A percentile compares a stretch with the other conserved stretches of the same genome.
phyloP scores from a whole-genome alignment of 306 rosid species.

The Dalbergia cultrata region DNA sequence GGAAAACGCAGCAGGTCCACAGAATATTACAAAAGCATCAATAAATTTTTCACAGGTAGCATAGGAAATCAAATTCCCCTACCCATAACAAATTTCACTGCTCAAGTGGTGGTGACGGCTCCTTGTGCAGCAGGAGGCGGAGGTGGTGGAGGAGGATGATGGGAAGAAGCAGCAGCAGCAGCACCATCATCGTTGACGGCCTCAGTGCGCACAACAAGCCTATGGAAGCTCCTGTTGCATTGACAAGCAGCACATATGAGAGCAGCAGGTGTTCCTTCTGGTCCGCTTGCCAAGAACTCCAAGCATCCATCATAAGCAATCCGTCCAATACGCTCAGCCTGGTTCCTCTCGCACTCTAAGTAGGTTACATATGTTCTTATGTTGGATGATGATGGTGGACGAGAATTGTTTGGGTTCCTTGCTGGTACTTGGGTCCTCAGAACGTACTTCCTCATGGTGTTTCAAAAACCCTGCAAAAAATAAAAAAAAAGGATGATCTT shows the following conservation, averaged over 20 bases:
- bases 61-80: too few species aligned
- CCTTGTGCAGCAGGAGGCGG: background rate
- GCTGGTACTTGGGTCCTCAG: slow-evolving; percentile 52
- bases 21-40: too few species aligned
- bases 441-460: slow-evolving; percentile 67
- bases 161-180: too few species aligned
- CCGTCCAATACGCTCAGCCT: slow-evolving; percentile 61
- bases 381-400: slow-evolving; percentile 2
- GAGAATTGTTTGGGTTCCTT: slow-evolving; percentile 13
- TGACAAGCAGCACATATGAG: slow-evolving; percentile 78
- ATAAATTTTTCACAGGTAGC: too few species aligned
- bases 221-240: slow-evolving; percentile 73
- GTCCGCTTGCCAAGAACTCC: slow-evolving; percentile 73
- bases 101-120: too few species aligned
- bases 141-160: too few species aligned
- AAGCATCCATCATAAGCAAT: slow-evolving; percentile 69
- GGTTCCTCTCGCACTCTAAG: slow-evolving; percentile 74
- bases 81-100: too few species aligned
- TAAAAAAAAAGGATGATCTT: background rate
- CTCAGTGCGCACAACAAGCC: slow-evolving; percentile 38
- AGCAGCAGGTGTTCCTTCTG: slow-evolving; percentile 55
- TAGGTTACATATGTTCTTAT: slow-evolving; percentile 49
- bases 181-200: background rate
- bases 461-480: background rate
- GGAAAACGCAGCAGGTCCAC: too few species aligned